Evolutionary conservation across 2,329 filamentous ascomycete species (phyloP), one percentile per base, ranked within the genome.

Genomic region (Thelonectria rubi): DNA sequence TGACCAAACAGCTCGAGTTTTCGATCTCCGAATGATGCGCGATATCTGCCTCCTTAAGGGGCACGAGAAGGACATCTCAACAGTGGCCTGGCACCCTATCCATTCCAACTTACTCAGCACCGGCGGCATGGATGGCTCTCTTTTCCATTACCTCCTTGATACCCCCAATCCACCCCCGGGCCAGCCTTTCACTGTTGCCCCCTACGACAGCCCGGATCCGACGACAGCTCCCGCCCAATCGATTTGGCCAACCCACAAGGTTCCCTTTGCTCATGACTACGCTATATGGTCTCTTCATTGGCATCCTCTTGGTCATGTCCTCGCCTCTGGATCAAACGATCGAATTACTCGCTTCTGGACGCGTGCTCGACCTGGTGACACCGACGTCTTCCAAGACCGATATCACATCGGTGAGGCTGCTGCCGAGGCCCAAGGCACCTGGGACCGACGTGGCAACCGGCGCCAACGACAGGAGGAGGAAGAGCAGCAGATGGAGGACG

Each of bases 261-360:
- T 97, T 32, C 88, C 91, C 8, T 94, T 90, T 73, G 95, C 95
- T 0, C 95, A 99, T 76, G 92, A 97, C 69, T 96, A 94, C 75
- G 93, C 93, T 17, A 95, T 99, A 66, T 99, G 95, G 95, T 97
- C 94, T 17, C 85, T 99, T 51, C 94, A 97, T 80, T 99, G 95
- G 94, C 95, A 99, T 75, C 95, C 95, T 1, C 84, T 98, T 0
- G 95, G 95, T 26, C 95, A 99, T 74, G 94, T 99, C 65, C 86
- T 99, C 8, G 94, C 94, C 1, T 97, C 94, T 2, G 95, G 95
- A 12, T 97, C 94, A 11, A 98, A 99, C 76, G 95, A 99, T 76
- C 90, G 95, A 42, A 94, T 97, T 64, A 98, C 95, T 2, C 89
- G 95, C 49, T 99, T 99, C 81, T 99, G 95, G 95, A 93, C 94